phyloP scores from a whole-genome alignment of 495 filamentous ascomycete genomes.

The Daldinia vernicosa region DNA sequence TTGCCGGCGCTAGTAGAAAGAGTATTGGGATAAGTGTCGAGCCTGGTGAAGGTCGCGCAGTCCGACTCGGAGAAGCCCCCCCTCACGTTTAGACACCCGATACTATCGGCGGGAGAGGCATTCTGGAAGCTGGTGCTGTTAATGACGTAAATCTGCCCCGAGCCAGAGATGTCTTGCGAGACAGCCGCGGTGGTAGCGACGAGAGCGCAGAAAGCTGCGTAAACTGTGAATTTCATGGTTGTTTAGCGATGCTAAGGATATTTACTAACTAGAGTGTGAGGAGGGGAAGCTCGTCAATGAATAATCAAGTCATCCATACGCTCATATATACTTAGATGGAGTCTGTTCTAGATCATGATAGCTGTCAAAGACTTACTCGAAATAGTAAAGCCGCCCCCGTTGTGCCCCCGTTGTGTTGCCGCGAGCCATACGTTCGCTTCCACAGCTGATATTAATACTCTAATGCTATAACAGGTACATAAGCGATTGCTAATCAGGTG shows the following conservation, averaged over 20 bases:
- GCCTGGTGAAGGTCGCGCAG: constrained; percentile 47
- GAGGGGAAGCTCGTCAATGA: neutral
- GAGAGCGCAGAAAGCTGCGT: constrained; percentile 15
- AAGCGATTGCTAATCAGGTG: constrained; percentile 34
- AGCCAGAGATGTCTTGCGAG: constrained; percentile 41
- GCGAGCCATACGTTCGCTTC: neutral
- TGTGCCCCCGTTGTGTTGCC: neutral
- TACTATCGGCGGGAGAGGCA: constrained; percentile 28
- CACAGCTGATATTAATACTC: constrained; percentile 3
- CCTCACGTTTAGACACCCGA: constrained; percentile 48
- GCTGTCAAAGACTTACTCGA: neutral
- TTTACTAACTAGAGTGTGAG: neutral
- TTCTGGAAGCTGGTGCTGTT: constrained; percentile 35
- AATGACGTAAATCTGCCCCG: constrained; percentile 44
- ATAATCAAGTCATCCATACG: neutral
- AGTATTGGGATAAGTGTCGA: constrained; percentile 38
- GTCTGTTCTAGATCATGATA: neutral
- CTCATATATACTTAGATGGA: neutral
- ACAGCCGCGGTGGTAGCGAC: neutral
- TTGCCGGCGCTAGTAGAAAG: constrained; percentile 42
- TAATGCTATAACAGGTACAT: neutral
- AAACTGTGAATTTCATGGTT: constrained; percentile 27
- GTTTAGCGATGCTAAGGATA: neutral
- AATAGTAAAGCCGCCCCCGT: neutral
- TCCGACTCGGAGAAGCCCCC: constrained; percentile 37